phyloP scores from a whole-genome alignment of 129 eudicot genomes.

The Chrysanthemum seticuspe region DNA sequence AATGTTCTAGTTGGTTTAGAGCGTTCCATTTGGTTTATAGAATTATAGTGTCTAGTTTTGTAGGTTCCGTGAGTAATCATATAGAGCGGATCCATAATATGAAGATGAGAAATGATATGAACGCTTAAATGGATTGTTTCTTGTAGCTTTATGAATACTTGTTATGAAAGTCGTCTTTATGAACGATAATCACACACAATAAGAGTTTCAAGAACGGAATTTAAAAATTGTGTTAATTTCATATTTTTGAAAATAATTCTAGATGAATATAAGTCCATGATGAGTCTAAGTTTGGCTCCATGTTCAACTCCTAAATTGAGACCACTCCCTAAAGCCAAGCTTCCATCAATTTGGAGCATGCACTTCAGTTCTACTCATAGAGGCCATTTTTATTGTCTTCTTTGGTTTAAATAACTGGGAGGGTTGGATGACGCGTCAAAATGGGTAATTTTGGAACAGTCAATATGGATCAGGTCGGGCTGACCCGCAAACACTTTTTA shows the following conservation, averaged over 20 bases:
- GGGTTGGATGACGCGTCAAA: not conserved
- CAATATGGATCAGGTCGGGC: not conserved
- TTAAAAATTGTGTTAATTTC: not conserved
- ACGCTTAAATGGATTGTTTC: not conserved
- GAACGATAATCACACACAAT: not conserved
- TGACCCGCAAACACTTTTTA: not conserved
- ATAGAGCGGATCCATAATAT: too few relatives aligned
- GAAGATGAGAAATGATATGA: too few relatives aligned
- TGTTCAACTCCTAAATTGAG: not conserved
- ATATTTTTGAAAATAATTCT: not conserved
- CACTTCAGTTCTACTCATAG: not conserved
- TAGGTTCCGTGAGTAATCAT: too few relatives aligned
- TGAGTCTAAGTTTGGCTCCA: not conserved
- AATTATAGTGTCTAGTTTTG: too few relatives aligned
- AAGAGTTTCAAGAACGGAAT: not conserved
- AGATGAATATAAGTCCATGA: not conserved
- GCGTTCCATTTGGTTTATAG: too few relatives aligned
- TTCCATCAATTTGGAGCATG: constrained; percentile 2
- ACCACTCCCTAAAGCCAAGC: not conserved
- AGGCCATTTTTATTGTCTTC: not conserved
- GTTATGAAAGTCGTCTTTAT: not conserved
- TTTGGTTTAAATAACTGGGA: not conserved
- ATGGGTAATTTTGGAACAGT: not conserved
- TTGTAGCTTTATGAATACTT: not conserved
- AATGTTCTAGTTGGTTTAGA: too few relatives aligned